These are phyloP conservation scores for Carex pumila DNA, from an alignment of 176 grass and related monocot genomes.

Conservation along the genomic window DNA sequence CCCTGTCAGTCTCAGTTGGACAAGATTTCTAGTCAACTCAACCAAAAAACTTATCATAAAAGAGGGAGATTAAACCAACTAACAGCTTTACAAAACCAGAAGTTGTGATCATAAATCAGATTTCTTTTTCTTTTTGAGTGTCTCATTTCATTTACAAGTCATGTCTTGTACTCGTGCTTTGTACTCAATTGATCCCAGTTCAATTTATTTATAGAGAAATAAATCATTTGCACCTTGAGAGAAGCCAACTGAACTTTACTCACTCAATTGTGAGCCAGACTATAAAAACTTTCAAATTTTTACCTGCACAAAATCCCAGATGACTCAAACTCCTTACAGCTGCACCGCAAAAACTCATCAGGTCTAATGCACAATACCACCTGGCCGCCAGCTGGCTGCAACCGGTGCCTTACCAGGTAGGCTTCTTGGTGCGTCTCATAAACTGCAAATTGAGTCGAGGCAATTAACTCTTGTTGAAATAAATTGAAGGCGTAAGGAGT, in stretches of 20 bases:
- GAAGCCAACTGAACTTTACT: neutral
- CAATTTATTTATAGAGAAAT: neutral
- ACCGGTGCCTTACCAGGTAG: conserved; percentile 33
- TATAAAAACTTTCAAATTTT: neutral
- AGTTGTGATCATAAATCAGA: neutral
- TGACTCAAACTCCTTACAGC: conserved; percentile 43
- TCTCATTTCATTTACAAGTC: neutral
- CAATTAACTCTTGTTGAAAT: conserved; percentile 39
- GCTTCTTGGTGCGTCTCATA: conserved; percentile 33
- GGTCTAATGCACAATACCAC: conserved; percentile 22
- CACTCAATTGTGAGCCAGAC: neutral
- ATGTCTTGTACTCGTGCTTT: neutral
- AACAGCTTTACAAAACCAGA: neutral
- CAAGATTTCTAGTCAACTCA: neutral
- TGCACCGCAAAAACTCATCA: conserved; percentile 30
- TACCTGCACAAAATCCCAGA: conserved; percentile 40
- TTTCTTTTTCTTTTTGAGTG: neutral
- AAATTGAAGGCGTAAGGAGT: conserved; percentile 37
- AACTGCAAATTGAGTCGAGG: conserved; percentile 41
- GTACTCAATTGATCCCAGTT: neutral
- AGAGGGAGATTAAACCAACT: neutral
- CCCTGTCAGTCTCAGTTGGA: neutral
- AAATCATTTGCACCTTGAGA: neutral
- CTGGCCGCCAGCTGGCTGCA: conserved; percentile 21
- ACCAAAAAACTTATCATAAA: neutral